These are phyloP conservation scores for Zhuliangozyma parablackwelliae DNA, from an alignment of 1,139 yeast species.

Conservation along the genomic window DNA sequence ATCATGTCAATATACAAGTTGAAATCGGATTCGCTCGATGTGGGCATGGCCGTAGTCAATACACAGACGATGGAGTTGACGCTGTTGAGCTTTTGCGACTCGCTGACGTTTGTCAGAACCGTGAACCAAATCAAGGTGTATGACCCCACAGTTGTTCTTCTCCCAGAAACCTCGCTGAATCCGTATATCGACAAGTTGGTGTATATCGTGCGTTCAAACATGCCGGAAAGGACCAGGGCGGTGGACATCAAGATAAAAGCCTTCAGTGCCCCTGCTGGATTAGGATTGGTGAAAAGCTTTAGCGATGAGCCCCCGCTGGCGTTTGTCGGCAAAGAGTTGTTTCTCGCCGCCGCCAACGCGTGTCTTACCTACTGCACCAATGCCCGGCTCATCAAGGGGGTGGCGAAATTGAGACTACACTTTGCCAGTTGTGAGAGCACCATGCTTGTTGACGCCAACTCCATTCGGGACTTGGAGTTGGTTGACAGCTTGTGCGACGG, in stretches of 20 bases:
- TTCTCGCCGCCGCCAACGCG: slow-evolving; percentile 32
- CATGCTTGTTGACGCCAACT: slow-evolving; percentile 35
- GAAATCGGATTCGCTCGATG: slow-evolving; percentile 8
- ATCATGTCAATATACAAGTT: slow-evolving; percentile 9
- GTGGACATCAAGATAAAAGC: slow-evolving; percentile 16
- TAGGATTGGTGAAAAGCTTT: slow-evolving; percentile 4
- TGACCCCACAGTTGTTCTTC: slow-evolving; percentile 30
- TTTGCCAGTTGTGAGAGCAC: slow-evolving; percentile 36
- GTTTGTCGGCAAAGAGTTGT: slow-evolving; percentile 23
- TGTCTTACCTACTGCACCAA: slow-evolving; percentile 18
- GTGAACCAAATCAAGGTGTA: slow-evolving; percentile 35
- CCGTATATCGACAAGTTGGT: slow-evolving; percentile 29
- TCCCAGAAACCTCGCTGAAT: slow-evolving; percentile 22
- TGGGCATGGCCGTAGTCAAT: slow-evolving; percentile 9
- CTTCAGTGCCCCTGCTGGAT: slow-evolving; percentile 15
- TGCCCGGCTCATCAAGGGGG: slow-evolving; percentile 6
- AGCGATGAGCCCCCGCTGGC: slow-evolving; percentile 5
- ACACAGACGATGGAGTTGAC: slow-evolving; percentile 16
- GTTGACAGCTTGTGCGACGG: slow-evolving; percentile 24
- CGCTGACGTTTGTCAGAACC: slow-evolving; percentile 43
- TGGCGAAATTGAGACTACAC: slow-evolving; percentile 28
- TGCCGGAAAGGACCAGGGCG: slow-evolving; percentile 17
- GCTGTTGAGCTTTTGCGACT: slow-evolving; percentile 31
- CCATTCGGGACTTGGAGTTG: slow-evolving; percentile 33
- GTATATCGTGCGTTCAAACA: slow-evolving; percentile 29